These are phyloP conservation scores for Ogataea naganishii DNA, from an alignment of 805 yeast genomes.

Conservation along the genomic window DNA sequence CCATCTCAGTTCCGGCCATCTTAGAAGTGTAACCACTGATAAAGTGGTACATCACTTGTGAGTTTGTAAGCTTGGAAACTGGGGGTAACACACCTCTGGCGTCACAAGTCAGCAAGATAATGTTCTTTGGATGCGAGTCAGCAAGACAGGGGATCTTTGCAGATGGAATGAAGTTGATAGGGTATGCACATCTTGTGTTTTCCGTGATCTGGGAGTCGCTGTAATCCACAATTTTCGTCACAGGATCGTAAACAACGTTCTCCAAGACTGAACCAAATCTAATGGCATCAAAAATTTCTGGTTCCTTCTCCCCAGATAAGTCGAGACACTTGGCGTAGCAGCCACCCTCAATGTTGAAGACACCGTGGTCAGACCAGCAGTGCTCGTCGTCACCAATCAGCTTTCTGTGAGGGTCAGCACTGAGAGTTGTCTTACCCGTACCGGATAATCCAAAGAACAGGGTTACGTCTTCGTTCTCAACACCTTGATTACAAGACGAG, in stretches of 20 bases:
- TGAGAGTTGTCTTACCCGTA: conserved; percentile 95
- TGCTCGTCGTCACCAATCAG: conserved; percentile 98
- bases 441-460: conserved; percentile 96
- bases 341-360: conserved; percentile 98
- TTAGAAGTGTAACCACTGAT: conserved; percentile 97
- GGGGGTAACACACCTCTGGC: conserved; percentile 98
- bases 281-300: conserved; percentile 93
- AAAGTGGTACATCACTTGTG: conserved; percentile 98
- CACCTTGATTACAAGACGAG: conserved; percentile 92
- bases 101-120: conserved; percentile 89
- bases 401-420: conserved; percentile 91
- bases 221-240: conserved; percentile 78
- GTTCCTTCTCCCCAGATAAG: conserved; percentile 85
- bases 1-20: conserved; percentile 99
- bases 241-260: conserved; percentile 80
- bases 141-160: conserved; percentile 95
- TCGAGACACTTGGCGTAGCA: conserved; percentile 98
- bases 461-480: conserved; percentile 73
- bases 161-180: conserved; percentile 92
- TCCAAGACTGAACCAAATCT: conserved; percentile 92
- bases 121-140: conserved; percentile 84
- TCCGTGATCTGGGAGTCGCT: conserved; percentile 77
- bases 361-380: conserved; percentile 98
- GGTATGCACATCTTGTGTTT: conserved; percentile 98
- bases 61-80: conserved; percentile 84